These are phyloP conservation scores for Circinella minor DNA, from an alignment of 371 early-diverging fungal genomes.

Conservation along the genomic window DNA sequence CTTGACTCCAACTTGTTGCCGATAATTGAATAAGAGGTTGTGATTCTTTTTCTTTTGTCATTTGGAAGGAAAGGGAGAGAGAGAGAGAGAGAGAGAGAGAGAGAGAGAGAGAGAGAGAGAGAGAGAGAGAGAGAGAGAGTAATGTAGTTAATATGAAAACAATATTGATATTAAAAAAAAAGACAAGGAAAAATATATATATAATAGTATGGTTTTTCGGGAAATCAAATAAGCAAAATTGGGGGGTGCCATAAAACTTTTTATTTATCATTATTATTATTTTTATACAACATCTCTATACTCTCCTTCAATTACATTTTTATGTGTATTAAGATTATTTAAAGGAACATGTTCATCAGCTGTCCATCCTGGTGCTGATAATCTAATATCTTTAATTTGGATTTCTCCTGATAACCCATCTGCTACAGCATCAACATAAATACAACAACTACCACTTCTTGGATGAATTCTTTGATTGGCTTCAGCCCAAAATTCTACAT, in stretches of 20 bases:
- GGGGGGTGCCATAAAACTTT: too few species aligned
- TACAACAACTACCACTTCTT: conserved; percentile 37
- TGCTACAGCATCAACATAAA: conserved; percentile 28
- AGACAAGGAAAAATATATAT: background rate
- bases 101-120: background rate
- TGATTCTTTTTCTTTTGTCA: conserved; percentile 6
- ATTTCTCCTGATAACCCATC: background rate
- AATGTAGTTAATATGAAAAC: background rate
- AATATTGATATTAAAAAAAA: conserved; percentile 4
- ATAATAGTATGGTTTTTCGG: background rate
- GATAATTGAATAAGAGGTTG: conserved; percentile 28
- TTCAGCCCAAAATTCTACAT: conserved; percentile 38
- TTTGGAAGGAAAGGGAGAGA: background rate
- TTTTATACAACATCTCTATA: conserved; percentile 21
- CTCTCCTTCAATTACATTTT: conserved; percentile 25
- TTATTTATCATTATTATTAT: background rate
- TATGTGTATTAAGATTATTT: background rate
- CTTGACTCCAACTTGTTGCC: conserved; percentile 25
- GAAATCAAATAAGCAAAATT: background rate
- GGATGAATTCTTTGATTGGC: conserved; percentile 27
- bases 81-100: background rate
- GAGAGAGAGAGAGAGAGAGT: background rate
- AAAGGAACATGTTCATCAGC: conserved; percentile 19
- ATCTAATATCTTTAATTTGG: too few species aligned
- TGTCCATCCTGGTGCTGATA: conserved; percentile 18